Base-by-base conservation (phyloP, 768 basidiomycete genomes). In the Xerocomus potaroensis region DNA sequence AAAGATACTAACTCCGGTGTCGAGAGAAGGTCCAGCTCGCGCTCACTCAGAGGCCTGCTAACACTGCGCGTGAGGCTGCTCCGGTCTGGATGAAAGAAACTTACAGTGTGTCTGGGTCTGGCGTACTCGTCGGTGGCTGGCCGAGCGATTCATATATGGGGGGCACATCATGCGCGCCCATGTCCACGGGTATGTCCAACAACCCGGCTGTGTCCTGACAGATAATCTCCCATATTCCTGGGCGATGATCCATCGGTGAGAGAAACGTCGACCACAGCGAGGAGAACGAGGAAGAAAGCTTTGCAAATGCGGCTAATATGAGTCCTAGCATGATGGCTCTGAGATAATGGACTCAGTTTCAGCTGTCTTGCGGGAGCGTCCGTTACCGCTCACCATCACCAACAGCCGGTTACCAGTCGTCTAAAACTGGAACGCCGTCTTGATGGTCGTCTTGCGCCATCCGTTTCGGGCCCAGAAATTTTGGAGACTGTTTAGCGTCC, bases 191-290 rank as follows among this genome's bases (percentile, higher is more conserved):
- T 8, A 37, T 41, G 1, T 47, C 24, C 40, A 23, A 33, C 23
- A 23, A 23, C 14, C 16, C 22, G 21, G 47, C 15, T 18, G 30
- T 35, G 40, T 66, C 55, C 42, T 55, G 59, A 22, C 34, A 45
- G 27, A 64, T 36, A 35, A 56, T 27, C 5, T 51, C 51, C 62
- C 64, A 64, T n/a, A 62, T 48, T 11, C 50, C 55, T 12, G 55
- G 48, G 24, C 41, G 57, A n/a, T 43, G 51, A 45, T 61, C 50
- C 61, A 63, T 31, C 35, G 23, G 7, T 26, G 15, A 8, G 12
- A 35, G 32, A 34, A 24, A 1, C 21, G 21, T 35, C 19, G 34
- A 35, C 5, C 19, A 35, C 34, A n/a, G n/a, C n/a, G n/a, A n/a
- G n/a, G n/a, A n/a, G n/a, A n/a, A n/a, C n/a, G n/a, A n/a, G n/a